A percentile compares a stretch with the other conserved stretches of the same genome.
Evolutionary conservation across 768 basidiomycete species (phyloP).

Genomic region (Termitomyces sp.): DNA sequence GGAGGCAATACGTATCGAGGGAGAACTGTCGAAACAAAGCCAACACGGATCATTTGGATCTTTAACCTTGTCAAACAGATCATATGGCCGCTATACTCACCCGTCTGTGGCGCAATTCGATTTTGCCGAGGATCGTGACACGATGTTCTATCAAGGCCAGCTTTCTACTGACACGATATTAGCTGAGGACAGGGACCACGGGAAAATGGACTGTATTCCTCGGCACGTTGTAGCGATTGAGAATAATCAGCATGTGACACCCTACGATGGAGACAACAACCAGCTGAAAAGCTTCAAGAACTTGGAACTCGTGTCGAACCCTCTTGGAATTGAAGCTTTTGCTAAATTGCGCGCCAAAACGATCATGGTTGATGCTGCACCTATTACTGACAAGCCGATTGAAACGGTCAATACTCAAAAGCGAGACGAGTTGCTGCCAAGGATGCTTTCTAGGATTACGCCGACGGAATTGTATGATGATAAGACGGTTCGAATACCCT

Average conservation of each 20-base stretch:
- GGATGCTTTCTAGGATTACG: constrained; percentile 15
- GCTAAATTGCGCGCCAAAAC: constrained; percentile 37
- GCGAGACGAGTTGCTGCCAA: background rate
- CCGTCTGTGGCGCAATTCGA: background rate
- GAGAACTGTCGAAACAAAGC: background rate
- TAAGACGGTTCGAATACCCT: constrained; percentile 43
- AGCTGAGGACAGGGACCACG: background rate
- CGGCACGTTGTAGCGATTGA: background rate
- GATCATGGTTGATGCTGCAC: constrained; percentile 14
- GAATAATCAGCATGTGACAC: background rate
- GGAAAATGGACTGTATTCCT: background rate
- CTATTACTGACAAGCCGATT: constrained; percentile 1
- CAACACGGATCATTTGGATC: background rate
- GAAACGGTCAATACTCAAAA: background rate
- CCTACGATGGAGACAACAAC: background rate
- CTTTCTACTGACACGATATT: background rate
- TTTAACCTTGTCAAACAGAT: background rate
- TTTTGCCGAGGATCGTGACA: background rate
- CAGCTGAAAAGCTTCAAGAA: background rate
- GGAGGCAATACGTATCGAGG: background rate
- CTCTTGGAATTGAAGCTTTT: constrained; percentile 34
- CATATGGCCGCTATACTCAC: background rate
- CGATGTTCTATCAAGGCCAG: background rate
- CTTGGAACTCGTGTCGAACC: constrained; percentile 10
- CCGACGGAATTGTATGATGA: constrained; percentile 40